Base-by-base conservation (phyloP, 768 basidiomycete genomes). In the Naematelia aurantialba region DNA sequence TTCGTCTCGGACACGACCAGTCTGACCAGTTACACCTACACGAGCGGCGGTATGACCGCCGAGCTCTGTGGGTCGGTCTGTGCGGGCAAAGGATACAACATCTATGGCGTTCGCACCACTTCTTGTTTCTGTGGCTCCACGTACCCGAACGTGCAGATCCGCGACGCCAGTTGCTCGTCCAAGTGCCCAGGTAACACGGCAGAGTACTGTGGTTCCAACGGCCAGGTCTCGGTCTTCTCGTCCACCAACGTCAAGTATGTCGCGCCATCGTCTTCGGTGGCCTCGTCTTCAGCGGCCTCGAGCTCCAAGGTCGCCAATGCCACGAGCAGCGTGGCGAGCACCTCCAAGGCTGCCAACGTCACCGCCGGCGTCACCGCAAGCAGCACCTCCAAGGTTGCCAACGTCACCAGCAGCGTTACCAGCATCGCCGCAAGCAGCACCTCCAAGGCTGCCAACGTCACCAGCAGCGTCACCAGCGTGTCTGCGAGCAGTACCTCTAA, bases 31-130 rank as follows among this genome's bases (percentile, higher is more conserved):
- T 66, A 66, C 55, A 46, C 56, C 13, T 64, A 61, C 64, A 59
- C 52, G 45, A 55, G 48, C 26, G 47, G 49, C 17, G 56, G 56
- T 30, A 62, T 73, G 57, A 68, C 71, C 1, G 46, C 52, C 55
- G 54, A 45, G 17, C 48, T 56, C n/a, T 71, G 70, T 61, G 39
- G 53, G 39, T 46, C 52, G 31, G 58, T 62, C 11, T 69, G 71
- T 53, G 53, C 52, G 19, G 62, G 60, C 26, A 55, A 61, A 22
- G 57, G 60, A 12, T 48, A 26, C 22, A 26, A 42, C 25, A 26
- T 46, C 21, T 22, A 14, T 14, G 55, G 55, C 34, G 26, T 52
- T 34, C 26, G 30, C 46, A 22, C 2, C 30, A 60, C 31, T 44
- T 45, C 34, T 42, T 60, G 59, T 46, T 60, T 39, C 25, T 60